Evolutionary conservation across 2,329 filamentous ascomycete genomes (phyloP).

Genomic region (Davidsoniella eucalypti): DNA sequence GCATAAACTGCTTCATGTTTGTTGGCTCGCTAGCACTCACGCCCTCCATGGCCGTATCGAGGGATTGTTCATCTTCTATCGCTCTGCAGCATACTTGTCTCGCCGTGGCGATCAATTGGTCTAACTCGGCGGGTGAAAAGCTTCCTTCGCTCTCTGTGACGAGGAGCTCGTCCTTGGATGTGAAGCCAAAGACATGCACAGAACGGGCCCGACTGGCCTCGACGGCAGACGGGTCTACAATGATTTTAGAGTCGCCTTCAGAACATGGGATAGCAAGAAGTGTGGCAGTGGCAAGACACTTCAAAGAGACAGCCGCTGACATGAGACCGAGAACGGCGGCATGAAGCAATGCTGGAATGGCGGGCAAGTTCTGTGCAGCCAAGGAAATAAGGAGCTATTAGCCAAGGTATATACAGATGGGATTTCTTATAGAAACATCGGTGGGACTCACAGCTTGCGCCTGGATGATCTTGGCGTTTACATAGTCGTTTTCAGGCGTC

Average conservation of each 20-base stretch:
- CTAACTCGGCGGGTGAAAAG: slow-evolving; percentile 65
- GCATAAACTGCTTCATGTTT: slow-evolving; percentile 42
- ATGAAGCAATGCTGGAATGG: slow-evolving; percentile 71
- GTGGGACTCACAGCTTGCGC: slow-evolving; percentile 37
- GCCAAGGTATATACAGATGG: neutral
- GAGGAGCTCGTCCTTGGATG: slow-evolving; percentile 54
- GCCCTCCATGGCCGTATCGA: slow-evolving; percentile 30
- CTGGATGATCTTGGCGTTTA: slow-evolving; percentile 42
- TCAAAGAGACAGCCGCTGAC: slow-evolving; percentile 67
- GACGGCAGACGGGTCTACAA: slow-evolving; percentile 44
- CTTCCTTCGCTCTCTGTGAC: slow-evolving; percentile 67
- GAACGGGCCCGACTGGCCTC: slow-evolving; percentile 49
- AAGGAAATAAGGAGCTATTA: neutral
- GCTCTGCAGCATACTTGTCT: slow-evolving; percentile 44
- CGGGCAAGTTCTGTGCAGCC: slow-evolving; percentile 46
- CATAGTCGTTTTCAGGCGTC: slow-evolving; percentile 50
- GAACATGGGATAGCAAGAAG: slow-evolving; percentile 40
- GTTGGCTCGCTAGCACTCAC: slow-evolving; percentile 25
- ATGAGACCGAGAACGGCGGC: slow-evolving; percentile 63
- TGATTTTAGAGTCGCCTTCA: slow-evolving; percentile 22
- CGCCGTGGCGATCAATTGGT: slow-evolving; percentile 48
- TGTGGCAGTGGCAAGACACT: slow-evolving; percentile 50
- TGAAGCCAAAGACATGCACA: slow-evolving; percentile 70
- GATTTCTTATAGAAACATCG: neutral
- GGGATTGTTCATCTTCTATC: slow-evolving; percentile 20